A percentile compares a stretch with the other conserved stretches of the same genome.
phyloP scores from a whole-genome alignment of 106 monocot species.

The Allium sativum region DNA sequence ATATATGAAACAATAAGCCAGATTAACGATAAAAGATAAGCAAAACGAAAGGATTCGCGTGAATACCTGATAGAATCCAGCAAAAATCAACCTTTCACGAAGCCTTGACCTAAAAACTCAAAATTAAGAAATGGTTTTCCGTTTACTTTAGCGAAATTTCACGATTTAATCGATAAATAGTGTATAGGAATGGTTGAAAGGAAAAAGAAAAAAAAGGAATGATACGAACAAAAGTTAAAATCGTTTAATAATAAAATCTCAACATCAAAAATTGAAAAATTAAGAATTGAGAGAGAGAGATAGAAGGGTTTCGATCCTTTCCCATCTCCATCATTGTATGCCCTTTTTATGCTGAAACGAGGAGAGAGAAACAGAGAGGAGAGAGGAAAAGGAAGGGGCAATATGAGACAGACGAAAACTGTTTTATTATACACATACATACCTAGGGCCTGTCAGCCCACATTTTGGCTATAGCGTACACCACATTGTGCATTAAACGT shows the following conservation, averaged over 20 bases:
- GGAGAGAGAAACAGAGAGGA: neutral
- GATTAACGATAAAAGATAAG: slow-evolving; percentile 5
- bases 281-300: neutral
- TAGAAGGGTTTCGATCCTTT: neutral
- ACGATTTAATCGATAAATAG: neutral
- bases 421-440: no score
- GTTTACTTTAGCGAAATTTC: slow-evolving; percentile 2
- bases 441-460: no score
- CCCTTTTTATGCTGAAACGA: neutral
- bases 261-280: slow-evolving; percentile 1
- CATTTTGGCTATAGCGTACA: no score
- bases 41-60: neutral
- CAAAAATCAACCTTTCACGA: slow-evolving; percentile 15
- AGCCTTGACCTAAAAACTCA: neutral
- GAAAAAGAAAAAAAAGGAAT: neutral
- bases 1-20: neutral
- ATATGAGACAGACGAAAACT: neutral
- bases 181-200: neutral
- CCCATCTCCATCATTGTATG: slow-evolving; percentile 7
- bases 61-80: slow-evolving; percentile 16
- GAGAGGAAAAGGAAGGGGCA: neutral
- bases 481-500: no score
- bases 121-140: neutral
- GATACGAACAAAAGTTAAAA: neutral
- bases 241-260: slow-evolving; percentile 1